phyloP scores from a whole-genome alignment of 2,329 filamentous ascomycete genomes.

The Microcyclospora pomicola region DNA sequence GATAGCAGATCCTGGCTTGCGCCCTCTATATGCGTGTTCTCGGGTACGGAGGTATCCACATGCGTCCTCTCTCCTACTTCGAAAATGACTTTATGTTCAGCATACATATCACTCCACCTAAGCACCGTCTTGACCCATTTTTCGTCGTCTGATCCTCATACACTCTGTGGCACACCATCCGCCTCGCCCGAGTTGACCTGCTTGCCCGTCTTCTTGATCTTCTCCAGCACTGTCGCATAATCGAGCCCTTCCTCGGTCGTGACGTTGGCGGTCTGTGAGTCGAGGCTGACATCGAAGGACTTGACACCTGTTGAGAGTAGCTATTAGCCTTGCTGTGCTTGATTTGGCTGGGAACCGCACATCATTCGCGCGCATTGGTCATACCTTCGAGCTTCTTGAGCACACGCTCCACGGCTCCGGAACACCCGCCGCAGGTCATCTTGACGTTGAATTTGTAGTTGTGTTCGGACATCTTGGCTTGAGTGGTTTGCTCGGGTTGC shows the following conservation, averaged over 20 bases:
- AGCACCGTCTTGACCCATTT: too few relatives aligned
- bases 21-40: too few relatives aligned
- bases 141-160: constrained; percentile 2
- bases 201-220: constrained; percentile 93
- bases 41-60: too few relatives aligned
- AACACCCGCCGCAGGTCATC: constrained; percentile 96
- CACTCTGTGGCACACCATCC: constrained; percentile 42
- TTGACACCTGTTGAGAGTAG: constrained; percentile 52
- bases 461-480: constrained; percentile 55
- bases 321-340: background rate
- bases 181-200: constrained; percentile 65
- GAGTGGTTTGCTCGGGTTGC: background rate
- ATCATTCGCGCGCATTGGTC: constrained; percentile 27
- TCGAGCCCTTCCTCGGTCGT: constrained; percentile 53
- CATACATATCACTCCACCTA: too few relatives aligned
- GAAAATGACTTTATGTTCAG: too few relatives aligned
- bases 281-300: constrained; percentile 74
- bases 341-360: background rate
- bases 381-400: constrained; percentile 82
- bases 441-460: constrained; percentile 88
- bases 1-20: too few relatives aligned
- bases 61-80: too few relatives aligned
- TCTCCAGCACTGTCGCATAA: constrained; percentile 70
- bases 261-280: constrained; percentile 69
- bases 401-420: constrained; percentile 79